Percentiles rank a stretch among this genome's conserved stretches.
phyloP scores from a whole-genome alignment of 805 yeast species.

The Hanseniaspora jakobsenii region DNA sequence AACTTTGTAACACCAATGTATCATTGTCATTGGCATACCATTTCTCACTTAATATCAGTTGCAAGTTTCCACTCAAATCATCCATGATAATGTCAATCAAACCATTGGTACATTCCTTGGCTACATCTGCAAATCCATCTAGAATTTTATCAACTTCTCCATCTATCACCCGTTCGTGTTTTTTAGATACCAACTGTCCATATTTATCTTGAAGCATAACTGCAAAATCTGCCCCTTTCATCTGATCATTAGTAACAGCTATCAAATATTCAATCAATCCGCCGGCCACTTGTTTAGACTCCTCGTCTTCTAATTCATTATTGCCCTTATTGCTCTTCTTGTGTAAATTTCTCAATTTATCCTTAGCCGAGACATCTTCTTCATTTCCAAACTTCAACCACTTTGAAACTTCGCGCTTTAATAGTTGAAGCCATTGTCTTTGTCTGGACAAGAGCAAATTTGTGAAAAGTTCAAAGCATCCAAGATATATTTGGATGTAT shows the following conservation, averaged over 20 bases:
- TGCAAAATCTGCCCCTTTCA: conserved; percentile 53
- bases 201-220: conserved; percentile 60
- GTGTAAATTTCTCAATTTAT: too few species aligned
- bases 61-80: conserved; percentile 54
- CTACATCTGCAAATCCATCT: conserved; percentile 68
- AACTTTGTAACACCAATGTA: conserved; percentile 46
- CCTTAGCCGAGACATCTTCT: too few species aligned
- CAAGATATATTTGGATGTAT: conserved; percentile 65
- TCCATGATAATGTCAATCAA: conserved; percentile 52
- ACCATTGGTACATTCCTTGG: conserved; percentile 48
- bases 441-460: conserved; percentile 50
- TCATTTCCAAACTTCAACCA: too few species aligned
- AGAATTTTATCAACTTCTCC: conserved; percentile 49
- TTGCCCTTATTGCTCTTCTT: too few species aligned
- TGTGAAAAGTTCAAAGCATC: conserved; percentile 64
- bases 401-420: conserved; percentile 41
- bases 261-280: conserved; percentile 72
- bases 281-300: conserved; percentile 41
- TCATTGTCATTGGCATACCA: conserved; percentile 46
- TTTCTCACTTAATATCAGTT: conserved; percentile 47
- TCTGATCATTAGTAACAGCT: conserved; percentile 77
- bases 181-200: conserved; percentile 52
- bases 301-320: conserved; percentile 30
- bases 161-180: conserved; percentile 48
- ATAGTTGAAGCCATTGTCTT: conserved; percentile 44